Evolutionary conservation across 2,329 filamentous ascomycete genomes (phyloP), one percentile per base, ranked within the genome.

Genomic region (Cercospora nicotianae): DNA sequence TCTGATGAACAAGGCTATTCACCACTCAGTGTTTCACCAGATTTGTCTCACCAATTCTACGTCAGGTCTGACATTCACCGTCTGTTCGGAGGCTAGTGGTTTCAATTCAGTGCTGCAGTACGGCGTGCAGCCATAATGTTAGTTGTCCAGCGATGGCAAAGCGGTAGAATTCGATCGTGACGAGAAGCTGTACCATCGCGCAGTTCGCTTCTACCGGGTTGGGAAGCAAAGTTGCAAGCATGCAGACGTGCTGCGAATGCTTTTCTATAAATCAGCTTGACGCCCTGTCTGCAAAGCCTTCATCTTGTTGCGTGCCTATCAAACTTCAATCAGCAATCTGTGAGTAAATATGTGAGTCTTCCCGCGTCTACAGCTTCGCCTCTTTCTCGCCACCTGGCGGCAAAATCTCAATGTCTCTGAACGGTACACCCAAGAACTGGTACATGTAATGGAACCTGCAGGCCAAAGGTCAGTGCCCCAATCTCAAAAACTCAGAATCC

Each of bases 361-460:
- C 33, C 13, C 0, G 33, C n/a, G 33, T 55, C 55, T 59, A 68
- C 8, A 68, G 36, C 63, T 68, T 68, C 12, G 66, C 51, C 12
- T 51, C 58, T 13, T 60, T 36, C 26, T 68, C 39, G 9, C 51
- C 63, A n/a, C 36, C 26, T 28, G 69, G 67, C 16, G 68, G 68
- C 31, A 69, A 13, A 18, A 73, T 68, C 48, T 65, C 58, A 36
- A 73, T 66, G 64, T 73, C 70, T 45, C 65, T 67, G 36, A 73
- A 73, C 7, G 71, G 67, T 6, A 73, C 57, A 3, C 83, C 88
- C 55, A 93, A 77, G 75, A 87, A 90, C 67, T 86, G 81, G 80
- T 89, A 93, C 72, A 94, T 85, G 73, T 87, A 90, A 72, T 89
- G 85, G 77, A 89, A 91, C 28, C 70, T 72, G 30, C 5, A 16